Conservation (phyloP, 1,284 basidiomycete genomes). For the Cryptococcus sp. region DNA sequence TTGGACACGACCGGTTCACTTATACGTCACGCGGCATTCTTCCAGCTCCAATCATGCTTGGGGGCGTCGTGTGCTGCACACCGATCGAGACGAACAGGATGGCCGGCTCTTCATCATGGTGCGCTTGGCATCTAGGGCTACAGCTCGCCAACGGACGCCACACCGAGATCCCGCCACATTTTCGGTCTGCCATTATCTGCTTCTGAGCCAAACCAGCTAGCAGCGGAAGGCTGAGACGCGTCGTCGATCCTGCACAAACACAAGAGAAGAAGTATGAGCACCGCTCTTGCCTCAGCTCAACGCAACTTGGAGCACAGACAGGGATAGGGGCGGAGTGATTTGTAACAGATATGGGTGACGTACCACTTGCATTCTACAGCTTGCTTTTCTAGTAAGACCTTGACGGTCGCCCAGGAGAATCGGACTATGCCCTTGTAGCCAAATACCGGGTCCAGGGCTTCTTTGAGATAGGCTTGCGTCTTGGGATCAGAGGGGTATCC, state of each 20-base stretch:
- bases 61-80: no score
- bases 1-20: no score
- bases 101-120: no score
- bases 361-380: slow-evolving; percentile 79
- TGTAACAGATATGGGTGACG: slow-evolving; percentile 36
- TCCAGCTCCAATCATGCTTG: no score
- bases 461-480: slow-evolving; percentile 82
- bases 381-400: slow-evolving; percentile 78
- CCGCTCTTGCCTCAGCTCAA: background rate
- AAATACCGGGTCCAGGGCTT: slow-evolving; percentile 81
- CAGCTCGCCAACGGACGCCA: slow-evolving; percentile 64
- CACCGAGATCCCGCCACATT: slow-evolving; percentile 69
- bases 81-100: no score
- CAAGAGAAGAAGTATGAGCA: background rate
- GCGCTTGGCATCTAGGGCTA: slow-evolving; percentile 15
- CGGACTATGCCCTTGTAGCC: slow-evolving; percentile 88
- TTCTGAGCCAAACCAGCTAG: slow-evolving; percentile 69
- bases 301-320: background rate
- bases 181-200: slow-evolving; percentile 69
- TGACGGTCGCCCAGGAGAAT: slow-evolving; percentile 95
- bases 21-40: no score
- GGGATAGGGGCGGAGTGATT: no score
- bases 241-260: slow-evolving; percentile 70
- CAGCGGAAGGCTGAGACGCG: slow-evolving; percentile 66
- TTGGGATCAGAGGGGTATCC: slow-evolving; percentile 96